These are phyloP conservation scores for Colletotrichum navitas DNA, from an alignment of 2,329 filamentous ascomycete genomes.

Conservation along the genomic window DNA sequence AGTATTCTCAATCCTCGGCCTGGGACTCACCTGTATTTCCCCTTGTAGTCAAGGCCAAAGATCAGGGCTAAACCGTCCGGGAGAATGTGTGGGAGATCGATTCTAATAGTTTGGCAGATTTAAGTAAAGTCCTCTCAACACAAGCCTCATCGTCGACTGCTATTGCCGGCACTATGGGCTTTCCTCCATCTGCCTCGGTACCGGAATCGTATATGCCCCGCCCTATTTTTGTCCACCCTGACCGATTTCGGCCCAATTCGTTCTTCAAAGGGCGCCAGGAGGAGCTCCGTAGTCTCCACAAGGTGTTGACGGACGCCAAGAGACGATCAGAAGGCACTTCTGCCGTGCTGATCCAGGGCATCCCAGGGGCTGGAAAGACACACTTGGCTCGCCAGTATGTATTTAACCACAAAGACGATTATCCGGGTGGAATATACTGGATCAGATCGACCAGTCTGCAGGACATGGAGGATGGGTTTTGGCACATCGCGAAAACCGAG, in stretches of 20 bases:
- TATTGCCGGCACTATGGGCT: neutral
- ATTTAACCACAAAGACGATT: constrained; percentile 69
- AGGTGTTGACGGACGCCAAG: constrained; percentile 68
- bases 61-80: no score
- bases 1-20: neutral
- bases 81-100: neutral
- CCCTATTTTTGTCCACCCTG: constrained; percentile 60
- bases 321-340: constrained; percentile 69
- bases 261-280: constrained; percentile 72
- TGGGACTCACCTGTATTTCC: no score
- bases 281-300: constrained; percentile 69
- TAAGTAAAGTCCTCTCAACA: neutral
- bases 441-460: constrained; percentile 71
- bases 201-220: neutral
- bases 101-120: neutral
- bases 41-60: no score
- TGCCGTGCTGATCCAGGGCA: constrained; percentile 73
- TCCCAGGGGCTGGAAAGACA: constrained; percentile 76
- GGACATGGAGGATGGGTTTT: constrained; percentile 72
- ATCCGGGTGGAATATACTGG: constrained; percentile 78
- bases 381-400: constrained; percentile 77
- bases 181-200: neutral
- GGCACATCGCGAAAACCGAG: constrained; percentile 73
- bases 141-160: neutral
- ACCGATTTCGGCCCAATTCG: constrained; percentile 72